Evolutionary conservation across 495 filamentous ascomycete species (phyloP), one percentile per base, ranked within the genome.

Genomic region (Neurospora sp.): DNA sequence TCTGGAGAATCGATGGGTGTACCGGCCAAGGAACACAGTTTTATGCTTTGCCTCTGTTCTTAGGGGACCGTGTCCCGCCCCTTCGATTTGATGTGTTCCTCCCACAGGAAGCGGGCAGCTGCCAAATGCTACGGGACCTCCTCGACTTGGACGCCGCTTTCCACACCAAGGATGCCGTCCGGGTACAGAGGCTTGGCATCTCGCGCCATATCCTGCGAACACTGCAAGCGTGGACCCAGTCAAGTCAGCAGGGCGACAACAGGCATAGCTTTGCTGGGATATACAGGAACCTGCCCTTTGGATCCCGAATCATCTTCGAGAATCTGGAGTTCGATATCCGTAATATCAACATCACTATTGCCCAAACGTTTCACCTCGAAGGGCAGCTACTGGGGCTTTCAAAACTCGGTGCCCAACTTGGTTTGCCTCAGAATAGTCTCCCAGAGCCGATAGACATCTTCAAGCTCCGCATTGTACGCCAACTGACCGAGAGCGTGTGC

Each of bases 31-130:
- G 82, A n/a, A 85, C 81, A 2, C 85, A 86, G 78, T 86, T 80
- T 73, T 86, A 83, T 76, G 83, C 78, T 27, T 27, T 85, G 11
- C 85, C 85, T 18, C 77, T 84, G 46, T 85, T 85, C 73, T 73
- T 84, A 9, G 71, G 75, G 11, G 71, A 79, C 39, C 27, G 35
- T 66, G 72, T 82, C 37, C 81, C 85, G 38, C 85, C 84, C 1
- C 77, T 85, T 75, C 84, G 84, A 38, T 82, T 86, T 74, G 85
- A 86, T 74, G 84, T 85, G 35, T 86, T 85, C 78, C 79, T 86
- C 37, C 81, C 84, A 18, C 81, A 85, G 71, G 78, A 81, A 44
- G 80, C 83, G 5, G 74, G 72, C 2, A 62, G 44, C 14, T 76
- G 78, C 5, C 73, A 73, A 18, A 71, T 75, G 23, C 77, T 86